Percentiles rank a stretch among this genome's conserved stretches.
phyloP scores from a whole-genome alignment of 768 basidiomycete species.

The Psilocybe azurescens region DNA sequence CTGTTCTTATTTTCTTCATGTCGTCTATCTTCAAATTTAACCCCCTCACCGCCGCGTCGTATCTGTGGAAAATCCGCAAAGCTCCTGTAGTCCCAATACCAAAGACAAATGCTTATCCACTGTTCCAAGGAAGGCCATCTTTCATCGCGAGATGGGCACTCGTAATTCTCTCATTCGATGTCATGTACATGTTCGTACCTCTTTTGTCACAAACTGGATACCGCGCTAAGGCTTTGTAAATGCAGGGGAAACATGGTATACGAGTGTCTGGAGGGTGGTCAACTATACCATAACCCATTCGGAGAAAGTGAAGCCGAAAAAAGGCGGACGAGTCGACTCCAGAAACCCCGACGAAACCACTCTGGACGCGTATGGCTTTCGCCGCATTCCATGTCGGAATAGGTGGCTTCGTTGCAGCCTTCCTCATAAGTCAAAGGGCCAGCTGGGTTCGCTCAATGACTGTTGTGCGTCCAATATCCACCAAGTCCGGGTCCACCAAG shows the following conservation, averaged over 20 bases:
- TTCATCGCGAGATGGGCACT: constrained; percentile 14
- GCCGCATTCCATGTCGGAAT: constrained; percentile 11
- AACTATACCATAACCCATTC: constrained; percentile 13
- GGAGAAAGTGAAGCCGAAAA: constrained; percentile 3
- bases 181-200: constrained; percentile 17
- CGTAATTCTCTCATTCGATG: constrained; percentile 9
- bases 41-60: constrained; percentile 8
- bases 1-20: not conserved
- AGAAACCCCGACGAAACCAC: constrained; percentile 3
- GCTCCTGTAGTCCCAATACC: constrained; percentile 10
- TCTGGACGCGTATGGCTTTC: constrained; percentile 13
- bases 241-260: constrained; percentile 12
- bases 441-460: constrained; percentile 16
- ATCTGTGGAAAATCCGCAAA: constrained; percentile 10
- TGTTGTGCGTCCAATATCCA: constrained; percentile 4
- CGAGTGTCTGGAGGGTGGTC: constrained; percentile 13
- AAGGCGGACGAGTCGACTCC: not conserved
- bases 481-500: not conserved
- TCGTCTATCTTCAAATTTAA: constrained; percentile 18
- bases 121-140: constrained; percentile 12
- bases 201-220: not conserved
- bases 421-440: constrained; percentile 16
- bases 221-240: not conserved
- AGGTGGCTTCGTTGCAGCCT: constrained; percentile 13
- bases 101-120: constrained; percentile 4